These are phyloP conservation scores for Takashimella koratensis DNA, from an alignment of 1,284 basidiomycete species.

Conservation along the genomic window DNA sequence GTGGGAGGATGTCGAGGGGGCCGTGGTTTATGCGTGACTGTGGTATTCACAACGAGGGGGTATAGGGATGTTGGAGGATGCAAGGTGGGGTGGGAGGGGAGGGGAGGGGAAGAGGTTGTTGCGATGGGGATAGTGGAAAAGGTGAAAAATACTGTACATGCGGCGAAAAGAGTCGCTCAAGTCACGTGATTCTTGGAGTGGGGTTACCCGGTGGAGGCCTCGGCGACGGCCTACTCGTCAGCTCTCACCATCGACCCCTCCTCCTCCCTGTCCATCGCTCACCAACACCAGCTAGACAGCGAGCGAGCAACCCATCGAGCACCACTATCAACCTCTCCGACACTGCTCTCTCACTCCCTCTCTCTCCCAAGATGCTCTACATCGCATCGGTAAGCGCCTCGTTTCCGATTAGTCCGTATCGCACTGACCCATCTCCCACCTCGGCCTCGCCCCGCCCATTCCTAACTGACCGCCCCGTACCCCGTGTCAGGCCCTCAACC, in stretches of 20 bases:
- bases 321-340: background rate
- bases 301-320: too few relatives aligned
- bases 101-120: background rate
- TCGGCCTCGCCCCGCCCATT: background rate
- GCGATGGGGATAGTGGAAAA: too few relatives aligned
- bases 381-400: conserved; percentile 36
- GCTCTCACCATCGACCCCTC: background rate
- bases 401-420: background rate
- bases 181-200: background rate
- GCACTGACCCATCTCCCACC: background rate
- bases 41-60: background rate
- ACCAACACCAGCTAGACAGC: too few relatives aligned
- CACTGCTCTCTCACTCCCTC: background rate
- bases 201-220: background rate
- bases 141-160: too few relatives aligned
- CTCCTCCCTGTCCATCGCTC: too few relatives aligned
- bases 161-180: background rate
- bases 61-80: background rate
- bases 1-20: too few relatives aligned
- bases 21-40: too few relatives aligned
- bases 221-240: background rate
- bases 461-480: background rate
- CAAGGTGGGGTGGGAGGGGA: background rate
- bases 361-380: conserved; percentile 29
- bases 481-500: conserved; percentile 41